A percentile compares a stretch with the other conserved stretches of the same genome.
Evolutionary conservation across 192 early-diverging fungal genomes (phyloP).

Genomic region (Geranomyces michiganensis): DNA sequence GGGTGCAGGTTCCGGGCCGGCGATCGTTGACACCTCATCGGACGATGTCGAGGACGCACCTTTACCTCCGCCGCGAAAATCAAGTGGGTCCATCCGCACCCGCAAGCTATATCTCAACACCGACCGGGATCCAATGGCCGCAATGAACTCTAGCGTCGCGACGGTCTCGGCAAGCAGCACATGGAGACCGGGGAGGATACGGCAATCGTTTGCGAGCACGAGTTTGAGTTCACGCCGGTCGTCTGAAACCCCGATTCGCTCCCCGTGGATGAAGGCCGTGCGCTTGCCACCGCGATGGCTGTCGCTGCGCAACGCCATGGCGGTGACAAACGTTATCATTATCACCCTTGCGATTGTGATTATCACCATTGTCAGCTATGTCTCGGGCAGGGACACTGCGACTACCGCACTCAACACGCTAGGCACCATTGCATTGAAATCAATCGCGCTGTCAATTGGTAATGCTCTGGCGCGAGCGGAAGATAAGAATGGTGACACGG

Average conservation of each 20-base stretch:
- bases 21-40: neutral
- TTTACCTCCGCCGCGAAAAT: conserved; percentile 8
- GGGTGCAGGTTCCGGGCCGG: neutral
- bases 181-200: conserved; percentile 20
- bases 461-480: conserved; percentile 21
- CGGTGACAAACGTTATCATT: conserved; percentile 33
- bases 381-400: conserved; percentile 28
- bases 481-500: conserved; percentile 9
- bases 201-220: neutral
- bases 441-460: conserved; percentile 19
- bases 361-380: conserved; percentile 30
- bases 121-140: neutral
- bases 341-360: conserved; percentile 30
- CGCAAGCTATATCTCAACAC: conserved; percentile 5
- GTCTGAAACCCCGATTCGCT: conserved; percentile 3
- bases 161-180: neutral
- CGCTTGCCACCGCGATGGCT: conserved; percentile 31
- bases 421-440: conserved; percentile 16
- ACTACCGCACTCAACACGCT: conserved; percentile 6
- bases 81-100: conserved; percentile 21
- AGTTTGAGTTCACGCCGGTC: neutral
- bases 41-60: conserved; percentile 17
- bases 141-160: neutral
- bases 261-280: conserved; percentile 26
- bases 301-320: conserved; percentile 38